A percentile compares a stretch with the other conserved stretches of the same genome.
phyloP scores from a whole-genome alignment of 306 rosid species.

The Gleditsia sinensis region DNA sequence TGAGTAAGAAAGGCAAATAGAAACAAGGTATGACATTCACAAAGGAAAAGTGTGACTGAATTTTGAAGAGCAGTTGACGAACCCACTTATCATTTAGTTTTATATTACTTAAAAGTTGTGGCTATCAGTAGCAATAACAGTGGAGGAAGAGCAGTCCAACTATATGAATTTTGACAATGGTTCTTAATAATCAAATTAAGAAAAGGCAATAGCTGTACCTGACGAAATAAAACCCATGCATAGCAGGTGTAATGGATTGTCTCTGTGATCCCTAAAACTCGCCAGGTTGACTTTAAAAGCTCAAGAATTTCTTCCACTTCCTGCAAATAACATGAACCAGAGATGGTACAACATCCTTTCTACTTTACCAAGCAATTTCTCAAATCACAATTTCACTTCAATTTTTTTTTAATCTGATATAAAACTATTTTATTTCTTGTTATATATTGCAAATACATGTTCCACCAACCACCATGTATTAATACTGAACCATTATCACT shows the following conservation, averaged over 20 bases:
- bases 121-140: slow-evolving; percentile 21
- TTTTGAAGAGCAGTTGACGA: neutral
- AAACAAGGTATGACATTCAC: neutral
- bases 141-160: slow-evolving; percentile 19
- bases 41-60: neutral
- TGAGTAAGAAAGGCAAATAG: neutral
- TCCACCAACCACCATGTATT: slow-evolving; percentile 2
- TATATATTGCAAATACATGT: slow-evolving; percentile 20
- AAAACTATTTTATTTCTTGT: slow-evolving; percentile 16
- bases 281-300: slow-evolving; percentile 97
- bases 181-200: slow-evolving; percentile 12
- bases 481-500: neutral
- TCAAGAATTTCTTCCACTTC: slow-evolving; percentile 97
- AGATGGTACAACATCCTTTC: slow-evolving; percentile 17
- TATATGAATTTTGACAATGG: neutral
- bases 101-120: neutral
- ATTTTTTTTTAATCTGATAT: slow-evolving; percentile 1
- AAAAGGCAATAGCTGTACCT: slow-evolving; percentile 53
- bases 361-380: slow-evolving; percentile 4
- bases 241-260: slow-evolving; percentile 91
- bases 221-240: slow-evolving; percentile 98
- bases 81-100: slow-evolving; percentile 1
- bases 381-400: slow-evolving; percentile 1
- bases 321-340: slow-evolving; percentile 53
- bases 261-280: slow-evolving; percentile 95